Evolutionary conservation across 176 grass and related monocot species (phyloP), one percentile per base, ranked within the genome.

Genomic region (Rhipidocladum racemiflorum): DNA sequence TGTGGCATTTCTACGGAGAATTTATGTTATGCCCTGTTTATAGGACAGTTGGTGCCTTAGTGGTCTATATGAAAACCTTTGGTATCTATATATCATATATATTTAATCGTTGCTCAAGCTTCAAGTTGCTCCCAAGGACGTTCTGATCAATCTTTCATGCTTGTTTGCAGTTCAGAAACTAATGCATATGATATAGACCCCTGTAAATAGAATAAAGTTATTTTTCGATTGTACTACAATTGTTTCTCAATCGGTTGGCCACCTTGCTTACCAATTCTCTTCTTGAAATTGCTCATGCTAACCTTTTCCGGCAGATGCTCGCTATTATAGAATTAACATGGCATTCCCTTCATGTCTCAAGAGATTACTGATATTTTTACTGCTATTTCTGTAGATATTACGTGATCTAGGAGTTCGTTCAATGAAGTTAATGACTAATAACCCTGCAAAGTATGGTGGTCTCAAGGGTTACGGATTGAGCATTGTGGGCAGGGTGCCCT

Each of bases 391-490:
- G 69, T 46, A 97, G 94, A 97, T 97, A 78, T 39, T 97, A 38
- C 87, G 72, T 1, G 94, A 97, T 76, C 72, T 97, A 7, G 91
- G 94, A 28, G 91, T 97, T 68, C 94, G 89, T 76, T 93, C 94
- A 0, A 97, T 97, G 91, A 92, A 77, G 72, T 18, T 97, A 28
- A 94, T 97, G 94, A 97, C 94, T 7, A 97, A 97, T 59, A 97
- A 97, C 63, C 94, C 94, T 17, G 82, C 94, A 63, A 97, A 97
- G 73, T 97, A 97, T 72, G 36, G 75, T 32, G 94, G 94, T 70
- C 87, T 97, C 1, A 94, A 97, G 77, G 91, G 94, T 35, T 92
- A 97, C 3, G 94, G 94, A n/a, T 35, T 97, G 80, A 97, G 94
- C 77, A 84, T 97, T 55, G 87, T 70, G 2, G 89, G 94, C 67